A percentile compares a stretch with the other conserved stretches of the same genome.
phyloP scores from a whole-genome alignment of 2,329 filamentous ascomycete species.

The Pyricularia sp. region DNA sequence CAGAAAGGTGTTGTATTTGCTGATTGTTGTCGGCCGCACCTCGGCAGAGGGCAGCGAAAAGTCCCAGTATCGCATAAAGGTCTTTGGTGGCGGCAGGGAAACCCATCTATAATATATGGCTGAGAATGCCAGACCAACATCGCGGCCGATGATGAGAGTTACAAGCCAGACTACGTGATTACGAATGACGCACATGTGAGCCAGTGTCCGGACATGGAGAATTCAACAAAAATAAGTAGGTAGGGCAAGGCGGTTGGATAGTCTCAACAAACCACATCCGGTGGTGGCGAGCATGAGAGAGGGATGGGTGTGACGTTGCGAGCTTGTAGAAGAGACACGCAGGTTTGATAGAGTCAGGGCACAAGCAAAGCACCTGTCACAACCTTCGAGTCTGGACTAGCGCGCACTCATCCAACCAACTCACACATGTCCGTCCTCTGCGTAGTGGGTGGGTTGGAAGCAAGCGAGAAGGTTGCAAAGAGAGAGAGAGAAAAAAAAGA shows the following conservation, averaged over 20 bases:
- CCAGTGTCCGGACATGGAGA: neutral
- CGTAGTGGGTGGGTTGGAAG: neutral
- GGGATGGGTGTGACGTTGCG: neutral
- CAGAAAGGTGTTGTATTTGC: conserved; percentile 88
- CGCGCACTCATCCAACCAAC: neutral
- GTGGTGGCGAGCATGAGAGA: too few species aligned
- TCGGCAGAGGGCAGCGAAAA: conserved; percentile 85
- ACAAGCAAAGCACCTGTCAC: neutral
- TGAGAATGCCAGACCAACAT: conserved; percentile 71
- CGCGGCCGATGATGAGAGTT: conserved; percentile 80
- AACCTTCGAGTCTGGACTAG: neutral
- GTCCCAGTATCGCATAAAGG: conserved; percentile 90
- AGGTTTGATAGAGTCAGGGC: neutral
- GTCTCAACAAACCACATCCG: neutral
- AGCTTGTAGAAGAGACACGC: neutral
- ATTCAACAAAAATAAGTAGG: neutral
- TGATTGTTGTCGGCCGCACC: conserved; percentile 73
- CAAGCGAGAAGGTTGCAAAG: neutral
- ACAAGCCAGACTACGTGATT: conserved; percentile 66
- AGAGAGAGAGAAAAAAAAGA: neutral
- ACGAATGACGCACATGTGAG: neutral
- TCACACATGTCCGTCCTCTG: neutral
- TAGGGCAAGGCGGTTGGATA: neutral
- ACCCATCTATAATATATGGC: conserved; percentile 97
- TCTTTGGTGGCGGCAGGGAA: conserved; percentile 86